phyloP scores from a whole-genome alignment of 2,329 filamentous ascomycete species.

The Cercospora zeina region DNA sequence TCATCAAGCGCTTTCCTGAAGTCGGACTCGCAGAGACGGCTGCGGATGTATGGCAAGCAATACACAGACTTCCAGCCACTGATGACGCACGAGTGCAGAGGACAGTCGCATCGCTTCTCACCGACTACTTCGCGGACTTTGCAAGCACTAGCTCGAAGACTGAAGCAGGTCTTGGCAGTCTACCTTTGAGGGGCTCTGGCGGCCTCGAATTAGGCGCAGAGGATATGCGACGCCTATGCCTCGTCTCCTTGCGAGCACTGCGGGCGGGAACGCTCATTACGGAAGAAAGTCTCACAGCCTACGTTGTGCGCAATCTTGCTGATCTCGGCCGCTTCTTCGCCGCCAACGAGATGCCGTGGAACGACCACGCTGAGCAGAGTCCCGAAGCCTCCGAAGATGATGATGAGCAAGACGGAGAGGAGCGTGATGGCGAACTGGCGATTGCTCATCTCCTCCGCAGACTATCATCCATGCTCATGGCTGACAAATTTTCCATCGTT shows the following conservation, averaged over 20 bases:
- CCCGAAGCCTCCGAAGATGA: conserved; percentile 47
- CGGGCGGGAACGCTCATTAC: conserved; percentile 58
- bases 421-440: conserved; percentile 47
- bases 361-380: conserved; percentile 46
- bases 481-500: conserved; percentile 62
- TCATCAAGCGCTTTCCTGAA: conserved; percentile 66
- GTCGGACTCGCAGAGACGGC: conserved; percentile 62
- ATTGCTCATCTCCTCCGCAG: conserved; percentile 77
- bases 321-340: conserved; percentile 71
- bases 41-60: conserved; percentile 67
- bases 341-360: conserved; percentile 57
- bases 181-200: conserved; percentile 67
- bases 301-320: conserved; percentile 76
- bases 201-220: conserved; percentile 67
- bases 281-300: conserved; percentile 72
- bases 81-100: conserved; percentile 74
- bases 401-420: conserved; percentile 43
- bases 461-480: conserved; percentile 68
- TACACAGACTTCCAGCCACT: conserved; percentile 70
- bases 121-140: conserved; percentile 77
- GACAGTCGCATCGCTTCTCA: conserved; percentile 70
- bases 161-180: conserved; percentile 52
- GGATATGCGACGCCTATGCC: conserved; percentile 61
- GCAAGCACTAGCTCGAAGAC: conserved; percentile 60
- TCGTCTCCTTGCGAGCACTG: conserved; percentile 60